A percentile compares a stretch with the other conserved stretches of the same genome.
phyloP scores from a whole-genome alignment of 495 filamentous ascomycete species.

The Hyaloscypha variabilis region DNA sequence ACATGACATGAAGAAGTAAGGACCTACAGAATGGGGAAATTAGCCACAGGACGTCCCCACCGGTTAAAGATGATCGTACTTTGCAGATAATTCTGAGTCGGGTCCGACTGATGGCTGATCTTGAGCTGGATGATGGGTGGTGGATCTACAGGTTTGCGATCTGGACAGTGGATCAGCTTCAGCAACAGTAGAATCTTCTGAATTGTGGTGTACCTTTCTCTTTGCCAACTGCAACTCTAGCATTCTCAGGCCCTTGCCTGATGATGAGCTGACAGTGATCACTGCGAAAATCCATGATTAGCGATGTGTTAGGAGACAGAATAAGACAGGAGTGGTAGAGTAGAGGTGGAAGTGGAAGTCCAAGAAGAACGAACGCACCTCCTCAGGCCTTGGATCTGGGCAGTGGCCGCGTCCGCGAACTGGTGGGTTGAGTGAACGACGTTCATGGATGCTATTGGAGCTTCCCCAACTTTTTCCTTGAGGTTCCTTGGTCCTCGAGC shows the following conservation, averaged over 20 bases:
- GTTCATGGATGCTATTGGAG: conserved; percentile 18
- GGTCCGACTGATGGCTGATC: conserved; percentile 70
- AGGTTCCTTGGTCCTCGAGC: neutral
- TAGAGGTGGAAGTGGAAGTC: neutral
- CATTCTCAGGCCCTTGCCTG: conserved; percentile 67
- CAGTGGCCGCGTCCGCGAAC: conserved; percentile 23
- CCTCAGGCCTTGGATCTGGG: conserved; percentile 18
- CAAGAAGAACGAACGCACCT: conserved; percentile 19
- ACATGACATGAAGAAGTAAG: conserved; percentile 85
- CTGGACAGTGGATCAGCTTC: conserved; percentile 45
- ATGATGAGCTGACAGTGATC: conserved; percentile 64
- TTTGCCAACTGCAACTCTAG: conserved; percentile 71
- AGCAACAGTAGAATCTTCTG: neutral
- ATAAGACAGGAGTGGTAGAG: neutral
- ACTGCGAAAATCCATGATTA: conserved; percentile 30
- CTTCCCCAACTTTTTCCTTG: neutral
- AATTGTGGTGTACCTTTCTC: conserved; percentile 58
- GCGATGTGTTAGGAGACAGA: neutral
- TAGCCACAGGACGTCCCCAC: neutral
- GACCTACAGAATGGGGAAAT: conserved; percentile 51
- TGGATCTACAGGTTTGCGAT: conserved; percentile 93
- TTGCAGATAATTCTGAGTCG: conserved; percentile 74
- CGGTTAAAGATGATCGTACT: conserved; percentile 37
- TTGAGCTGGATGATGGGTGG: conserved; percentile 88
- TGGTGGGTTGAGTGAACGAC: conserved; percentile 18